phyloP scores from a whole-genome alignment of 495 filamentous ascomycete genomes.

The Aspergillus ostianus region DNA sequence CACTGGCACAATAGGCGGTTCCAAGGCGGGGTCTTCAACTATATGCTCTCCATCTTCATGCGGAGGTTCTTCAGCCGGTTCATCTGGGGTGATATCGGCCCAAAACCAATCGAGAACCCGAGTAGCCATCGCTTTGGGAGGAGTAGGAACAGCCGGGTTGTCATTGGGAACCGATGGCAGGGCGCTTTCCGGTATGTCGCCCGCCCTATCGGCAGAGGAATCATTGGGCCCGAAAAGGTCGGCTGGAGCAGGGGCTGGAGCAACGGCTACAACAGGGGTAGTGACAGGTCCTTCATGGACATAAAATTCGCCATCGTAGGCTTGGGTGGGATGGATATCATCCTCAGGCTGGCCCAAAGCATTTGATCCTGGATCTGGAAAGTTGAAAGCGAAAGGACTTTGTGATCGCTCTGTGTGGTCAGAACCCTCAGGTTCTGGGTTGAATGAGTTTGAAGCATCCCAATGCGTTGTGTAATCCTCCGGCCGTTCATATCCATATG shows the following conservation, averaged over 20 bases:
- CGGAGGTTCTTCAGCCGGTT: conserved; percentile 31
- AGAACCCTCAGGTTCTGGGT: not conserved
- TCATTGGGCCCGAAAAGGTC: conserved; percentile 1
- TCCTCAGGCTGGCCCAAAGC: not conserved
- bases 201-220: not conserved
- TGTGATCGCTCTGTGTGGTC: not conserved
- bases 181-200: not conserved
- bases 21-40: conserved; percentile 54
- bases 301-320: not conserved
- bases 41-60: conserved; percentile 56
- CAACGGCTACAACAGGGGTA: not conserved
- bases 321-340: not conserved
- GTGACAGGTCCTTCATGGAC: not conserved
- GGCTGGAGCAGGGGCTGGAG: not conserved
- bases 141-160: conserved; percentile 5
- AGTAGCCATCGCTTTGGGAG: conserved; percentile 18
- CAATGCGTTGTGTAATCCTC: not conserved
- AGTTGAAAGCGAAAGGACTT: conserved; percentile 1
- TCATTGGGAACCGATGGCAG: conserved; percentile 5
- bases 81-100: conserved; percentile 50
- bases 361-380: conserved; percentile 6
- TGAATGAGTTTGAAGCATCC: not conserved
- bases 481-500: not conserved
- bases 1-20: conserved; percentile 64
- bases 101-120: conserved; percentile 58